Base-by-base conservation (phyloP, 495 filamentous ascomycete genomes). In the Xylaria venustula region DNA sequence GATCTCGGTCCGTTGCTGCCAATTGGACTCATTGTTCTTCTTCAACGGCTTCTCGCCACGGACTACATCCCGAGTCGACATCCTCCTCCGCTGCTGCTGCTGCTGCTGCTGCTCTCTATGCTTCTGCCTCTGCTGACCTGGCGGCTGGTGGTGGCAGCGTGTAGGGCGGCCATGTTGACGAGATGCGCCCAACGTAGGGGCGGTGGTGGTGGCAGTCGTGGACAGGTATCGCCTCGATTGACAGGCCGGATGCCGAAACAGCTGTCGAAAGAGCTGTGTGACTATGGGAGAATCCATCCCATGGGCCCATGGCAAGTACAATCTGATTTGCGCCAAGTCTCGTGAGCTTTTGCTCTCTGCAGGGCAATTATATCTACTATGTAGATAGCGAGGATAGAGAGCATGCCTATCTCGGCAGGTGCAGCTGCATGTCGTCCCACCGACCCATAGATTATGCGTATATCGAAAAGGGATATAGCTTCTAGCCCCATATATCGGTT, bases 201-300 rank as follows among this genome's bases (percentile, higher is more conserved):
- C 17, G 28, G 48, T 12, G 2, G 55, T 22, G n/a, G 40, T 23
- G 14, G 56, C 11, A 9, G 37, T 14, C 2, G 72, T 61, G 7
- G 72, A 70, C 36, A 78, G 70, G 26, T 81, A 81, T 40, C 80
- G 82, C 62, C 85, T 71, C 41, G 78, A 84, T 64, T 84, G 85
- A 60, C 90, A 92, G n/a, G 81, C 74, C 28, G 81, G 81, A 68
- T 90, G 91, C 28, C 84, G 83, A 58, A 96, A 93, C 17, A 98
- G 83, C 73, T 89, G 88, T 61, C 87, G 82, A 66, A 98, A 92
- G 72, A 97, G 79, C 74, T 87, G 88, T 37, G 81, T 85, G 61
- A 93, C 79, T 44, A 90, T 71, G 37, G 87, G 87, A 22, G 91
- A 92, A 77, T 97, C 93, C 93, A 98, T 98, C 51, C 44, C 65